These are phyloP conservation scores for Globisporangium barbulae DNA, from an alignment of 352 stramenopile genomes.

Conservation along the genomic window DNA sequence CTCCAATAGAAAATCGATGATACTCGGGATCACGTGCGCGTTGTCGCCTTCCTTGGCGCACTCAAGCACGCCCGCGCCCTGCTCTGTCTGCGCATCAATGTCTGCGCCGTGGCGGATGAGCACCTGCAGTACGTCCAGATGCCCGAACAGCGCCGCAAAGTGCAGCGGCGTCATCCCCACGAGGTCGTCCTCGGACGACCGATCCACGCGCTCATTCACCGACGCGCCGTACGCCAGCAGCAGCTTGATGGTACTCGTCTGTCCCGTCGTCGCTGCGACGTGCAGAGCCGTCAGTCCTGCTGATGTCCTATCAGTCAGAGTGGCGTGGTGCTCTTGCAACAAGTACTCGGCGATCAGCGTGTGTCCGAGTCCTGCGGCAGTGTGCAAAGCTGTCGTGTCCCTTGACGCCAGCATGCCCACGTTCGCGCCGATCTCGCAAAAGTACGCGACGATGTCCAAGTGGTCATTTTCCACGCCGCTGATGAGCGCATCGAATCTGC, in stretches of 20 bases:
- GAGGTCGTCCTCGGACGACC: constrained; percentile 10
- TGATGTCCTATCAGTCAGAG: constrained; percentile 7
- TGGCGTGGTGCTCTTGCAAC: constrained; percentile 15
- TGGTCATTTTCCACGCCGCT: constrained; percentile 16
- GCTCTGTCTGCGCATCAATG: constrained; percentile 18
- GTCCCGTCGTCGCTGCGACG: constrained; percentile 25
- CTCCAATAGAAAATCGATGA: constrained; percentile 15
- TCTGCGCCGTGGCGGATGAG: constrained; percentile 18
- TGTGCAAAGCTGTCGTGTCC: constrained; percentile 19
- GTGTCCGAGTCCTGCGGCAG: constrained; percentile 10
- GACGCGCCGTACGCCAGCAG: constrained; percentile 24
- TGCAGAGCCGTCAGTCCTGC: constrained; percentile 25
- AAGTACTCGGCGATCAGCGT: constrained; percentile 18
- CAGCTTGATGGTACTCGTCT: constrained; percentile 27
- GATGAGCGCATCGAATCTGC: constrained; percentile 13
- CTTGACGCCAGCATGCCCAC: constrained; percentile 11
- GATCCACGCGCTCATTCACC: constrained; percentile 14
- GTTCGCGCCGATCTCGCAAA: constrained; percentile 19
- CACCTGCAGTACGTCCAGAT: constrained; percentile 17
- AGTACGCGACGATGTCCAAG: constrained; percentile 16
- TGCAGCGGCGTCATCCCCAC: constrained; percentile 22
- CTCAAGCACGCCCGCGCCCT: constrained; percentile 18
- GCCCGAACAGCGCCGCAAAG: constrained; percentile 17
- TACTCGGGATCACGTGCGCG: constrained; percentile 17
- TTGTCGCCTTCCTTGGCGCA: constrained; percentile 20